These are phyloP conservation scores for Aspergillus chevalieri DNA, from an alignment of 2,329 filamentous ascomycete species.

Conservation along the genomic window DNA sequence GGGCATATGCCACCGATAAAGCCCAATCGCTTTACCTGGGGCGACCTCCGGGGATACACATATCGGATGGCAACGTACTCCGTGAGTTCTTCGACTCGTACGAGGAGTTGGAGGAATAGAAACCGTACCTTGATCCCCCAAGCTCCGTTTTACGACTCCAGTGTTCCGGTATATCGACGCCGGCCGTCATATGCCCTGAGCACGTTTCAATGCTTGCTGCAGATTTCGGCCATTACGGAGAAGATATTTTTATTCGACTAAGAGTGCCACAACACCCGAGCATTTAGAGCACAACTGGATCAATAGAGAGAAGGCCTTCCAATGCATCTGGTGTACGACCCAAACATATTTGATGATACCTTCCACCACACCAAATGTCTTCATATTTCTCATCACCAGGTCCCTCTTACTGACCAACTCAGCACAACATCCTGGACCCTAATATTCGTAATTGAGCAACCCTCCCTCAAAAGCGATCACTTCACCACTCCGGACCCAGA, in stretches of 20 bases:
- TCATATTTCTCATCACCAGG: not conserved
- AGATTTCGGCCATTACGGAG: conserved; percentile 10
- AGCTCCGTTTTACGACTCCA: not conserved
- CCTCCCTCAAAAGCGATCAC: conserved; percentile 8
- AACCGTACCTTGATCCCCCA: conserved; percentile 10
- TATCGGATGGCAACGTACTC: conserved; percentile 3
- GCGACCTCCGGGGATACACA: conserved; percentile 7
- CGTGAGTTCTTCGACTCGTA: conserved; percentile 13
- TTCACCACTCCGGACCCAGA: conserved; percentile 4
- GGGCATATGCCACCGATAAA: conserved; percentile 13
- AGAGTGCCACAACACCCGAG: not conserved
- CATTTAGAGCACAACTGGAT: conserved; percentile 2
- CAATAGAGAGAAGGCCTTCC: conserved; percentile 1
- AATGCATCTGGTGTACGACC: conserved; percentile 3
- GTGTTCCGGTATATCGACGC: not conserved
- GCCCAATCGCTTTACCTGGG: conserved; percentile 14
- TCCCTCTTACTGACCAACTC: not conserved
- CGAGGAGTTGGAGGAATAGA: conserved; percentile 15
- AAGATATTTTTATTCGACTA: conserved; percentile 4
- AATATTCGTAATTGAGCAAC: conserved; percentile 6
- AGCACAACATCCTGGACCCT: conserved; percentile 10
- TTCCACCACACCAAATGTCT: conserved; percentile 9
- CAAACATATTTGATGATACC: not conserved
- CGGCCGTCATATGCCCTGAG: conserved; percentile 4
- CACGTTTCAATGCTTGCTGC: conserved; percentile 5